phyloP scores from a whole-genome alignment of 768 basidiomycete species.

The Suillus plorans region DNA sequence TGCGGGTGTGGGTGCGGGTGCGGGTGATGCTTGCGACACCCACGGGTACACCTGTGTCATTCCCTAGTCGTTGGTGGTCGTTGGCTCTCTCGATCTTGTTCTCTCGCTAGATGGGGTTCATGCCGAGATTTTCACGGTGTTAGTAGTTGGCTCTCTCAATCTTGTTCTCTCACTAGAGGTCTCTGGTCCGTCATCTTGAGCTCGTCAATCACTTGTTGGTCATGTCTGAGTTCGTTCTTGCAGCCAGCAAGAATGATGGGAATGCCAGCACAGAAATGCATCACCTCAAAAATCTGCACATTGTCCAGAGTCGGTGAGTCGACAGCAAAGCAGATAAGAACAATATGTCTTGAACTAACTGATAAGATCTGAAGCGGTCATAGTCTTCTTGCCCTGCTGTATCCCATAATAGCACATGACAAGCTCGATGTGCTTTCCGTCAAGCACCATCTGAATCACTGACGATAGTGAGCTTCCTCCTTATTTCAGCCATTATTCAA shows the following conservation, averaged over 20 bases:
- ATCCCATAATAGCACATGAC: constrained; percentile 84
- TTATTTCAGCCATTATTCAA: constrained; percentile 87
- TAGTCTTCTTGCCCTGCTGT: constrained; percentile 99
- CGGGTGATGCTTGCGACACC: no score
- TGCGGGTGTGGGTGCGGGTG: no score
- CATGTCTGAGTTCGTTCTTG: constrained; percentile 97
- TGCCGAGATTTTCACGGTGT: no score
- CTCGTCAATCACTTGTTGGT: constrained; percentile 91
- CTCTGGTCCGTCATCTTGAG: constrained; percentile 91
- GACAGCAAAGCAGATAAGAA: constrained; percentile 98
- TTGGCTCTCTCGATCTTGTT: no score
- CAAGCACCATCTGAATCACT: constrained; percentile 86
- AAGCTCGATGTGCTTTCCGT: constrained; percentile 97
- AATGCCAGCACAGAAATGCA: constrained; percentile 93
- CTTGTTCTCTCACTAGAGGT: constrained; percentile 53
- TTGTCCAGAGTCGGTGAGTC: constrained; percentile 98
- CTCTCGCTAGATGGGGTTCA: no score
- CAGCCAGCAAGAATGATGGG: constrained; percentile 98
- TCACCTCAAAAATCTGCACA: constrained; percentile 99
- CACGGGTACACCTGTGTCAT: no score
- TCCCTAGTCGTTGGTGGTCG: no score
- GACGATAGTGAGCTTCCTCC: constrained; percentile 98
- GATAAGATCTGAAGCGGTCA: constrained; percentile 92
- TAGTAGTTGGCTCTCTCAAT: no score
- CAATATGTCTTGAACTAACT: constrained; percentile 96